Percentiles rank a stretch among this genome's conserved stretches.
Evolutionary conservation across 768 basidiomycete genomes (phyloP).

Genomic region (Albatrellus ellisii): DNA sequence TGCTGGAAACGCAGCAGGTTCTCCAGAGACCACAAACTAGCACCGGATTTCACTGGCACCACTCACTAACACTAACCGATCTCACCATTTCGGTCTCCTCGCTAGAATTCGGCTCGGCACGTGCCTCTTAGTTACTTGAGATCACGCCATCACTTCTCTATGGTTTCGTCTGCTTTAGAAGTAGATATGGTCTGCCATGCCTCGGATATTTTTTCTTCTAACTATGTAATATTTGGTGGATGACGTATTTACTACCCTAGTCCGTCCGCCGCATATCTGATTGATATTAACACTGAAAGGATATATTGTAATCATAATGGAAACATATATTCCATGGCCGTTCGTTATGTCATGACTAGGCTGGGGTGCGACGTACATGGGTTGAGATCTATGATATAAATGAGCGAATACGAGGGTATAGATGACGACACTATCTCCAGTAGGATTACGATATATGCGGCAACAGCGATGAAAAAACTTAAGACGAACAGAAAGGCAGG

Average conservation of each 20-base stretch:
- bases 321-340: conserved; percentile 1
- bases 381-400: conserved; percentile 11
- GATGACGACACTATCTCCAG: conserved; percentile 9
- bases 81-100: neutral
- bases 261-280: too few relatives aligned
- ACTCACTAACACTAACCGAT: neutral
- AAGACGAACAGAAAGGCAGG: conserved; percentile 1
- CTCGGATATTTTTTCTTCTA: too few relatives aligned
- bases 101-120: too few relatives aligned
- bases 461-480: neutral
- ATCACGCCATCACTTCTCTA: too few relatives aligned
- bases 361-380: conserved; percentile 9
- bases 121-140: too few relatives aligned
- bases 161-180: too few relatives aligned
- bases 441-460: conserved; percentile 9
- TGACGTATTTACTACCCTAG: too few relatives aligned
- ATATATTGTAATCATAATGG: neutral
- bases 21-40: too few relatives aligned
- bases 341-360: conserved; percentile 11
- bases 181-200: too few relatives aligned
- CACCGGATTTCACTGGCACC: too few relatives aligned
- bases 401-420: conserved; percentile 11
- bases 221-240: too few relatives aligned
- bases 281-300: too few relatives aligned
- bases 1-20: neutral